A percentile compares a stretch with the other conserved stretches of the same genome.
Evolutionary conservation across 352 stramenopile genomes (phyloP).

Genomic region (Pythium aphanidermatum): DNA sequence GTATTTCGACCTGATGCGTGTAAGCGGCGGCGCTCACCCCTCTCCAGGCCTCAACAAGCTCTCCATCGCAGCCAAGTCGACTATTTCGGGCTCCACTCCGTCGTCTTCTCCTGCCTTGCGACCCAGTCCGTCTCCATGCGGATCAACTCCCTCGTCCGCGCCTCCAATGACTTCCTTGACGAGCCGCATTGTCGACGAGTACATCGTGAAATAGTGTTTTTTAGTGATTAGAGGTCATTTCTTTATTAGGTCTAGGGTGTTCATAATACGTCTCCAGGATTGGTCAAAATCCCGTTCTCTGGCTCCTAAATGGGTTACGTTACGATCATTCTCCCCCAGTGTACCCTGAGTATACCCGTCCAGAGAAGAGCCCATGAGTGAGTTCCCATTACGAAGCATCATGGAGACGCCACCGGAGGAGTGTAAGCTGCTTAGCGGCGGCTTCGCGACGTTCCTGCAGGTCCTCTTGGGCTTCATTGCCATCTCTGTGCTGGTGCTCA

Average conservation of each 20-base stretch:
- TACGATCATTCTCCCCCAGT: too few species aligned
- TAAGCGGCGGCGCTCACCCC: not conserved
- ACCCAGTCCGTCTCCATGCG: too few species aligned
- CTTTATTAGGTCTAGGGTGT: too few species aligned
- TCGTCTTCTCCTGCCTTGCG: too few species aligned
- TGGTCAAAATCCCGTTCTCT: too few species aligned
- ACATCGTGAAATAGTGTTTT: conserved; percentile 11
- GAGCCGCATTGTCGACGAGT: conserved; percentile 18
- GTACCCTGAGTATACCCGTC: too few species aligned
- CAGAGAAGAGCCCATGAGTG: too few species aligned
- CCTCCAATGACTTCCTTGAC: not conserved
- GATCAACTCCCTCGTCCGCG: not conserved
- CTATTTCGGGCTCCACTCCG: too few species aligned
- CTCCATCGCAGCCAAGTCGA: not conserved
- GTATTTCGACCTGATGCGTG: conserved; percentile 49
- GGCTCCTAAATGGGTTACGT: too few species aligned
- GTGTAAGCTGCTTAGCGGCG: conserved; percentile 77
- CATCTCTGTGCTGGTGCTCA: conserved; percentile 75
- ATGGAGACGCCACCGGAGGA: conserved; percentile 35
- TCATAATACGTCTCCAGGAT: too few species aligned
- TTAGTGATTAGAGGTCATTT: too few species aligned
- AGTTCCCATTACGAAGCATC: conserved; percentile 7
- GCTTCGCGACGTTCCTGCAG: conserved; percentile 73
- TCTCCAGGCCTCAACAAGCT: not conserved
- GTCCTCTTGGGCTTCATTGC: conserved; percentile 75